These are phyloP conservation scores for Reticulascus tulasneorum DNA, from an alignment of 2,329 filamentous ascomycete genomes.

Conservation along the genomic window DNA sequence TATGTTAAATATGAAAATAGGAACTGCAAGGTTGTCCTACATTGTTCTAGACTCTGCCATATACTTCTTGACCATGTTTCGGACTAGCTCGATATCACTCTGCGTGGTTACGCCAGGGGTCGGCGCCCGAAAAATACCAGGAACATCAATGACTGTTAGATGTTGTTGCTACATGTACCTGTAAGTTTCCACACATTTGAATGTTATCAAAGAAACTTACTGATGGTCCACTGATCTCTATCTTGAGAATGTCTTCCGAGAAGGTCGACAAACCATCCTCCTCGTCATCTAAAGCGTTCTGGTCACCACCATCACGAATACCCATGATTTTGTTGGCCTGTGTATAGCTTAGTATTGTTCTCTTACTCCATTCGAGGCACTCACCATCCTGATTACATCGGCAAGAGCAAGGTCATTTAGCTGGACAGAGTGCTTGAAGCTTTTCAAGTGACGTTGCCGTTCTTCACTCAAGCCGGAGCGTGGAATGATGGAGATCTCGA, in stretches of 20 bases:
- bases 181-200: conserved; percentile 17
- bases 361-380: conserved; percentile 15
- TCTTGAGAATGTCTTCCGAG: conserved; percentile 41
- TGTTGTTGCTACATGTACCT: conserved; percentile 29
- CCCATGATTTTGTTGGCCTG: conserved; percentile 42
- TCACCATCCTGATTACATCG: conserved; percentile 17
- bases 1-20: not conserved
- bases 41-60: conserved; percentile 45
- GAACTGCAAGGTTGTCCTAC: too few species aligned
- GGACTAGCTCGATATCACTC: conserved; percentile 38
- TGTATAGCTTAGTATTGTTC: not conserved
- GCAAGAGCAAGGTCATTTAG: conserved; percentile 27
- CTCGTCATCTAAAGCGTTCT: too few species aligned
- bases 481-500: conserved; percentile 40
- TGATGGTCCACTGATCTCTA: conserved; percentile 40
- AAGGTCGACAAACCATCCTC: conserved; percentile 28
- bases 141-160: conserved; percentile 51
- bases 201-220: conserved; percentile 16
- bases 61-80: conserved; percentile 42
- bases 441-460: conserved; percentile 28
- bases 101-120: conserved; percentile 35
- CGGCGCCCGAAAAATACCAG: conserved; percentile 40
- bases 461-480: conserved; percentile 13
- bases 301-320: conserved; percentile 24
- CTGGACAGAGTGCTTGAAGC: conserved; percentile 23